Evolutionary conservation across 2,329 filamentous ascomycete genomes (phyloP).

Genomic region (Hypocreales sp.): DNA sequence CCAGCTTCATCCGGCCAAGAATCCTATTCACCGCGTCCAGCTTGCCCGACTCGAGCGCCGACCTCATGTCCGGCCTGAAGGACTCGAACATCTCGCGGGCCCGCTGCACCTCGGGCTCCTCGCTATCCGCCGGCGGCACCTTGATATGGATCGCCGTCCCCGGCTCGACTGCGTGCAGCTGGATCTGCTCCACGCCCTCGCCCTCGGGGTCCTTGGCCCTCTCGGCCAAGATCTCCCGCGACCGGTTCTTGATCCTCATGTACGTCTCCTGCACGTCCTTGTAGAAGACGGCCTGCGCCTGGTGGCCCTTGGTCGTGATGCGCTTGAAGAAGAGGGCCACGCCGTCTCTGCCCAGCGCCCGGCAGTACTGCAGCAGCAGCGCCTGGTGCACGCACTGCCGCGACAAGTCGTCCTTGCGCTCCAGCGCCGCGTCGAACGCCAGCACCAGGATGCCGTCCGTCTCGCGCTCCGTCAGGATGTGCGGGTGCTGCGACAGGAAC

Average conservation of each 20-base stretch:
- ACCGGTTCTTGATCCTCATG: constrained; percentile 60
- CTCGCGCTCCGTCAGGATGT: constrained; percentile 69
- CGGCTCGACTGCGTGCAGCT: constrained; percentile 90
- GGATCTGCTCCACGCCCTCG: constrained; percentile 81
- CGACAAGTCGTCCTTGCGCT: constrained; percentile 59
- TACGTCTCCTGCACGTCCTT: constrained; percentile 90
- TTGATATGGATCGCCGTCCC: constrained; percentile 81
- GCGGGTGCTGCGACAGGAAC: constrained; percentile 65
- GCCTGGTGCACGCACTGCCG: constrained; percentile 88
- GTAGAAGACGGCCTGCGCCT: constrained; percentile 79
- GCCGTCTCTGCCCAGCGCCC: constrained; percentile 74
- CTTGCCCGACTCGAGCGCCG: constrained; percentile 74
- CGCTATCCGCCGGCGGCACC: constrained; percentile 55
- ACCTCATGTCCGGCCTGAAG: constrained; percentile 68
- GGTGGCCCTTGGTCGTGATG: constrained; percentile 76
- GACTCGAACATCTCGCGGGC: constrained; percentile 65
- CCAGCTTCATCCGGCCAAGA: constrained; percentile 73
- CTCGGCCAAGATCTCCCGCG: constrained; percentile 51
- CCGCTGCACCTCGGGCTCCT: constrained; percentile 46
- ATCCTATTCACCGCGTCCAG: constrained; percentile 48
- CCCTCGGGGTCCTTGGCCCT: constrained; percentile 30
- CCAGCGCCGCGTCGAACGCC: constrained; percentile 78
- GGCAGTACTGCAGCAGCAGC: constrained; percentile 85
- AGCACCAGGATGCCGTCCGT: constrained; percentile 83
- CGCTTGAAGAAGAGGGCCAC: constrained; percentile 92